These are phyloP conservation scores for Erodium moschatum DNA, from an alignment of 441 rosid genomes.

Conservation along the genomic window DNA sequence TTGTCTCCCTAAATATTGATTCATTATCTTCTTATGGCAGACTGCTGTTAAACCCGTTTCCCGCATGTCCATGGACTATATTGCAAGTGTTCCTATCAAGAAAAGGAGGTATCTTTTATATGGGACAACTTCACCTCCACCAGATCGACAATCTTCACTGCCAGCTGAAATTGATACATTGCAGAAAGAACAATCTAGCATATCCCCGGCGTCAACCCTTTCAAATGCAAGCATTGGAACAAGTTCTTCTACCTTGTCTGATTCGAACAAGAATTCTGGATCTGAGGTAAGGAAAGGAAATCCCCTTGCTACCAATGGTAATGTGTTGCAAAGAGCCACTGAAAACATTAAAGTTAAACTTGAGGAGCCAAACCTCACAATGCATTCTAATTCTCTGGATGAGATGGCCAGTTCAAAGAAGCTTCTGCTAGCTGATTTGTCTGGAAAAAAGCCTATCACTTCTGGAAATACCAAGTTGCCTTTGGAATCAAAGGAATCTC, in stretches of 20 bases:
- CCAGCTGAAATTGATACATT: slow-evolving; percentile 12
- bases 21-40: slow-evolving; percentile 39
- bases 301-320: slow-evolving; percentile 11
- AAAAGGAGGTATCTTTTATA: slow-evolving; percentile 58
- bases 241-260: slow-evolving; percentile 23
- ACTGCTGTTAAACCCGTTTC: slow-evolving; percentile 38
- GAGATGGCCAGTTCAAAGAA: slow-evolving; percentile 19
- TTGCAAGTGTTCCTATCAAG: slow-evolving; percentile 76
- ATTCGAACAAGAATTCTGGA: slow-evolving; percentile 19
- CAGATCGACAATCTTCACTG: slow-evolving; percentile 26
- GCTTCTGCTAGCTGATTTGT: slow-evolving; percentile 20
- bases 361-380: slow-evolving; percentile 30
- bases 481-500: slow-evolving; percentile 24
- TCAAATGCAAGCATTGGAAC: slow-evolving; percentile 26
- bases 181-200: slow-evolving; percentile 20
- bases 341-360: slow-evolving; percentile 23
- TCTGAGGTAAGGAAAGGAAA: slow-evolving; percentile 20
- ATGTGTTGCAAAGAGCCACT: slow-evolving; percentile 14
- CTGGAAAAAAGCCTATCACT: slow-evolving; percentile 11
- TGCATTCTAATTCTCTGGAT: slow-evolving; percentile 27
- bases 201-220: slow-evolving; percentile 23
- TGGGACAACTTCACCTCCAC: slow-evolving; percentile 16
- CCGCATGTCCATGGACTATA: slow-evolving; percentile 44
- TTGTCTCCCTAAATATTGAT: slow-evolving; percentile 23
- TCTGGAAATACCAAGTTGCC: slow-evolving; percentile 29